phyloP scores from a whole-genome alignment of 148 eudicot species.

The Cornus suecica region DNA sequence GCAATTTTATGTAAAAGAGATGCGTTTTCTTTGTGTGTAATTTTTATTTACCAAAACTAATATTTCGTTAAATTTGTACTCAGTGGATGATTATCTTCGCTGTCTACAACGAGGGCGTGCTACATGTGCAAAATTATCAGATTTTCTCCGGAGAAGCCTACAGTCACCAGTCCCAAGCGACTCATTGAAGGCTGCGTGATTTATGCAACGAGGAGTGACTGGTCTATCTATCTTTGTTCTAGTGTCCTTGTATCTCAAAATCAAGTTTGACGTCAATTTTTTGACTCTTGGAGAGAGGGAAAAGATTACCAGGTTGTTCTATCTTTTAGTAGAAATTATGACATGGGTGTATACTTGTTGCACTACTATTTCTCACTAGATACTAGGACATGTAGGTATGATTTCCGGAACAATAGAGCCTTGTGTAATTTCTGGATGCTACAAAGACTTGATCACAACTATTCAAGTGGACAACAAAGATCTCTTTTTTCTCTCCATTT shows the following conservation, averaged over 20 bases:
- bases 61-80: neutral
- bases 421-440: neutral
- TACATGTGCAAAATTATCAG: slow-evolving; percentile 59
- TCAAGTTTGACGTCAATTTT: no score
- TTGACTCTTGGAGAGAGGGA: no score
- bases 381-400: neutral
- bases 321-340: no score
- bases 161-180: slow-evolving; percentile 34
- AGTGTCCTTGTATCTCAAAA: no score
- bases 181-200: slow-evolving; percentile 32
- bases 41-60: neutral
- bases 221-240: no score
- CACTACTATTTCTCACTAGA: neutral
- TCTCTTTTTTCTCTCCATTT: neutral
- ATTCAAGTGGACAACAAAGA: neutral
- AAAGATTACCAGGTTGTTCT: no score
- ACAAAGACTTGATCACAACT: neutral
- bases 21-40: neutral
- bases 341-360: no score
- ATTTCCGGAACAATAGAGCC: neutral
- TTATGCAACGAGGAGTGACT: no score
- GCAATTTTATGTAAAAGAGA: neutral
- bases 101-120: slow-evolving; percentile 82
- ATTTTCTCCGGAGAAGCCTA: slow-evolving; percentile 53
- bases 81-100: slow-evolving; percentile 73